Evolutionary conservation across 768 basidiomycete genomes (phyloP).

Genomic region (Coprinellus micaceus): DNA sequence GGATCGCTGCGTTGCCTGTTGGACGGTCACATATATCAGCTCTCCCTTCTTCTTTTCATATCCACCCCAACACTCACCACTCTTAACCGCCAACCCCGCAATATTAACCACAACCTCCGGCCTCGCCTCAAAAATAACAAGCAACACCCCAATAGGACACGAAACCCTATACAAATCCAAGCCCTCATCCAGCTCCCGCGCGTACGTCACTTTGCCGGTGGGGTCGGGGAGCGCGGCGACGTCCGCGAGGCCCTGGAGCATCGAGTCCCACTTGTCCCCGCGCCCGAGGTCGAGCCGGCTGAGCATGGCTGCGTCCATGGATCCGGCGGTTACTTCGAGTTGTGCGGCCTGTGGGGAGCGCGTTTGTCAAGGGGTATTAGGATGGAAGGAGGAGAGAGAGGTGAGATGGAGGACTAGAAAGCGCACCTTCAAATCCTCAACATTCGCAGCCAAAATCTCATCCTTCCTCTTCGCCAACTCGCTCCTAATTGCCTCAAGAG

Average conservation of each 20-base stretch:
- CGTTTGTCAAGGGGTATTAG: neutral
- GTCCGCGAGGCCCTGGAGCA: slow-evolving; percentile 87
- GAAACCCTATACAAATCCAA: slow-evolving; percentile 91
- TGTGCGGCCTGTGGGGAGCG: slow-evolving; percentile 75
- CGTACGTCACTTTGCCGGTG: slow-evolving; percentile 82
- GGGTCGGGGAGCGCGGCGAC: slow-evolving; percentile 86
- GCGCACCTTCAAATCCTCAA: slow-evolving; percentile 70
- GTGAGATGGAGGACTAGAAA: neutral
- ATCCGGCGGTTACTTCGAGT: slow-evolving; percentile 74
- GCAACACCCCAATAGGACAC: slow-evolving; percentile 92
- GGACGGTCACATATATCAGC: too few relatives aligned
- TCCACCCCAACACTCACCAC: too few relatives aligned
- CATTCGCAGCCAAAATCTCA: slow-evolving; percentile 78
- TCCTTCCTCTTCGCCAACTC: slow-evolving; percentile 63
- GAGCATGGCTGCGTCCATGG: slow-evolving; percentile 79
- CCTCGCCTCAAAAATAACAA: slow-evolving; percentile 96
- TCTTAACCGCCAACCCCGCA: slow-evolving; percentile 92
- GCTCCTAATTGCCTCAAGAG: slow-evolving; percentile 64
- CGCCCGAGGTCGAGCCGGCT: slow-evolving; percentile 77
- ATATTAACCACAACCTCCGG: slow-evolving; percentile 99
- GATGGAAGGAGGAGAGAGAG: neutral
- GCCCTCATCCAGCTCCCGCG: slow-evolving; percentile 81
- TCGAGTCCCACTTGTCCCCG: slow-evolving; percentile 89
- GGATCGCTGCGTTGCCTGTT: slow-evolving; percentile 90
- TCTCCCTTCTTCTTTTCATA: too few relatives aligned